Conservation (phyloP, 73 alveolate genomes). For the Paramecium tetraurelia region DNA sequence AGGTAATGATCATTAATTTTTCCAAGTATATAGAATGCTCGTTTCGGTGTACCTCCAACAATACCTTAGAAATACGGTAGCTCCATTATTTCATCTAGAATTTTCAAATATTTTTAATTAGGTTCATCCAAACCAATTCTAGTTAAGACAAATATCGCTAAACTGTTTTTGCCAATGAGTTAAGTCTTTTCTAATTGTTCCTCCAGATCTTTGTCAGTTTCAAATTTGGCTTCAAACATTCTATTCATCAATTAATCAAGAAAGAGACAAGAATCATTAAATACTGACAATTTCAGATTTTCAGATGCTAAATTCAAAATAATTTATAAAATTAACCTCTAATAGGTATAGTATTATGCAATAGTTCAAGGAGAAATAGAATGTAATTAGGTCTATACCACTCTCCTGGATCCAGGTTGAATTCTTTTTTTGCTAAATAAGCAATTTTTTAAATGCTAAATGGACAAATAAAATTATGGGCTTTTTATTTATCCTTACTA, state of each 20-base stretch:
- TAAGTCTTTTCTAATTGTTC: background rate
- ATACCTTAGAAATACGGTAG: slow-evolving; percentile 48
- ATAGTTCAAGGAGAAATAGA: slow-evolving; percentile 7
- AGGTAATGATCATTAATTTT: slow-evolving; percentile 51
- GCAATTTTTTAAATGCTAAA: slow-evolving; percentile 56
- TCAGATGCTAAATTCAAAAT: background rate
- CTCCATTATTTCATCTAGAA: slow-evolving; percentile 59
- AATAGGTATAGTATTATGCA: slow-evolving; percentile 34
- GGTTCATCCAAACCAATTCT: slow-evolving; percentile 57
- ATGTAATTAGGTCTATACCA: slow-evolving; percentile 61
- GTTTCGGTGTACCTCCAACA: slow-evolving; percentile 59
- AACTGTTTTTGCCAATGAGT: background rate
- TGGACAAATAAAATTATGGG: background rate
- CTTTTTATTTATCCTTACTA: background rate
- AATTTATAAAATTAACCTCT: slow-evolving; percentile 5
- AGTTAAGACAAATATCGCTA: slow-evolving; percentile 26
- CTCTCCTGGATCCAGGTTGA: slow-evolving; percentile 51
- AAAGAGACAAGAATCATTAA: slow-evolving; percentile 27
- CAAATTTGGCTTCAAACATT: background rate
- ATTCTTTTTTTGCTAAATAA: slow-evolving; percentile 33
- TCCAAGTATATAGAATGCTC: slow-evolving; percentile 55
- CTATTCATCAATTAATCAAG: slow-evolving; percentile 1
- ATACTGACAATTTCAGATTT: background rate
- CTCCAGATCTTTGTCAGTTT: background rate
- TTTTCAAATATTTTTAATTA: slow-evolving; percentile 29